These are phyloP conservation scores for Tylopilus rubrobrunneus DNA, from an alignment of 768 basidiomycete genomes.

Conservation along the genomic window DNA sequence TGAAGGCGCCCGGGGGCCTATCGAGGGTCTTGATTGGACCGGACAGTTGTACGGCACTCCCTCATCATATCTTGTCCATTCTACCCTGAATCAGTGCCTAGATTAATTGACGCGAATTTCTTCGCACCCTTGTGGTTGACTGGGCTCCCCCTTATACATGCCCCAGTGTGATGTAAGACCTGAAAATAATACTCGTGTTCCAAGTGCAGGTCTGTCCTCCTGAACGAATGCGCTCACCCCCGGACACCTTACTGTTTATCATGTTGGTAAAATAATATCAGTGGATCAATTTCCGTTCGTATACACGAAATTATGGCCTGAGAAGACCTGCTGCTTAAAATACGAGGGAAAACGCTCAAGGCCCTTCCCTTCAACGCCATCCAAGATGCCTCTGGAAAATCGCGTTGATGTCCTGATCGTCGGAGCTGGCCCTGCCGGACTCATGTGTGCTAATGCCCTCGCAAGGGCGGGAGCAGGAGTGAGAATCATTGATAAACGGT, in stretches of 20 bases:
- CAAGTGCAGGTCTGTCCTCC: background rate
- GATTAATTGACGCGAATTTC: too few relatives aligned
- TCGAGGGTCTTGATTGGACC: too few relatives aligned
- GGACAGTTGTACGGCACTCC: too few relatives aligned
- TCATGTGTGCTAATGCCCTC: constrained; percentile 65
- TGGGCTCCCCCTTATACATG: too few relatives aligned
- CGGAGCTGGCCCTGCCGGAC: constrained; percentile 50
- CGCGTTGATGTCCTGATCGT: constrained; percentile 45
- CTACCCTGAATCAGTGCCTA: too few relatives aligned
- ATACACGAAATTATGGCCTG: background rate
- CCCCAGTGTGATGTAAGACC: too few relatives aligned
- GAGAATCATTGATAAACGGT: constrained; percentile 48
- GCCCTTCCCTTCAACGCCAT: background rate
- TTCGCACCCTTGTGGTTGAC: too few relatives aligned
- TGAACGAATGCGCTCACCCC: background rate
- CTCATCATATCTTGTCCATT: too few relatives aligned
- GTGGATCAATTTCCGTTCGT: background rate
- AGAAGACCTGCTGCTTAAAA: background rate
- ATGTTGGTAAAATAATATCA: background rate
- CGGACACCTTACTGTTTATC: background rate
- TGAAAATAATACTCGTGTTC: too few relatives aligned
- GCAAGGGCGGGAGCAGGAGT: constrained; percentile 41
- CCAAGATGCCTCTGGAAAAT: constrained; percentile 21
- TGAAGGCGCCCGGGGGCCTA: too few relatives aligned
- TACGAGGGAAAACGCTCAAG: background rate